Conservation (phyloP, 192 early-diverging fungal species). For the Coemansia asiatica region DNA sequence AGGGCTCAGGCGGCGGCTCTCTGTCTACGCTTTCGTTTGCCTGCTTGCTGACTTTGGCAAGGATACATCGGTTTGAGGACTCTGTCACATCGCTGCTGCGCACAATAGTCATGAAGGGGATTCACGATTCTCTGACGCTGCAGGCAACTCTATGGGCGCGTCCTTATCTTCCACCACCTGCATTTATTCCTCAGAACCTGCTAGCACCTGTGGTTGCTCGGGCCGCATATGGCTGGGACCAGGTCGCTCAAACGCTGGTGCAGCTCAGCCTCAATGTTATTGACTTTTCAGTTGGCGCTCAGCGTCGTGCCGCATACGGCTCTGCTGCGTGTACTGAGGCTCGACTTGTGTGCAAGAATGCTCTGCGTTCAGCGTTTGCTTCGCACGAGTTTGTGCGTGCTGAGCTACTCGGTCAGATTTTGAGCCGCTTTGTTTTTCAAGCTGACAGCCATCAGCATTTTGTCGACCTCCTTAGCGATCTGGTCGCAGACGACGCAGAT, state of each 20-base stretch:
- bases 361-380: slow-evolving; percentile 40
- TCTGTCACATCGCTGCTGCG: slow-evolving; percentile 46
- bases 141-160: slow-evolving; percentile 16
- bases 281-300: slow-evolving; percentile 16
- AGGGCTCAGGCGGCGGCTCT: slow-evolving; percentile 44
- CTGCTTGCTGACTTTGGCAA: slow-evolving; percentile 65
- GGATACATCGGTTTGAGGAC: slow-evolving; percentile 71
- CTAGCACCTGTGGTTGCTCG: slow-evolving; percentile 23
- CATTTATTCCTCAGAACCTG: slow-evolving; percentile 10
- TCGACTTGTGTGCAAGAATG: slow-evolving; percentile 10
- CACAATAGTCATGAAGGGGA: slow-evolving; percentile 19
- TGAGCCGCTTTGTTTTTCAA: slow-evolving; percentile 30
- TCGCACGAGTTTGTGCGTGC: slow-evolving; percentile 66
- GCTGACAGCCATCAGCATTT: slow-evolving; percentile 19
- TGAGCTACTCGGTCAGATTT: slow-evolving; percentile 71
- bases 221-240: slow-evolving; percentile 50
- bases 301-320: slow-evolving; percentile 20
- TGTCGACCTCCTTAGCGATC: slow-evolving; percentile 20
- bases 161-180: slow-evolving; percentile 9
- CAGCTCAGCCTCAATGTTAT: slow-evolving; percentile 34
- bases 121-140: slow-evolving; percentile 24
- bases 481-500: slow-evolving; percentile 34
- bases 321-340: slow-evolving; percentile 18
- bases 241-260: slow-evolving; percentile 46
- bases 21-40: slow-evolving; percentile 66